phyloP scores from a whole-genome alignment of 768 basidiomycete species.

The Suillus variegatus region DNA sequence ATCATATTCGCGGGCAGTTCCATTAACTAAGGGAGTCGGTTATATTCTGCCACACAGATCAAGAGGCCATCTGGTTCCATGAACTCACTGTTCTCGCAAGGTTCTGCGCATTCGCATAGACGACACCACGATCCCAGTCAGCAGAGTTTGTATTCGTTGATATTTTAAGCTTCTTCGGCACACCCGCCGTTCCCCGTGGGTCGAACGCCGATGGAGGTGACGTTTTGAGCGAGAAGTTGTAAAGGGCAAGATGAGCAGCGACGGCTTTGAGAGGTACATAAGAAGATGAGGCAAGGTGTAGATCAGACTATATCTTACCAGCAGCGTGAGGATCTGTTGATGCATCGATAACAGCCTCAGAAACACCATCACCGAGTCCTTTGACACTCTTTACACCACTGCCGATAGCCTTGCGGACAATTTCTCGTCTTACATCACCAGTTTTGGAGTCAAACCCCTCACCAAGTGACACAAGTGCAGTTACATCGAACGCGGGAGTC shows the following conservation, averaged over 20 bases:
- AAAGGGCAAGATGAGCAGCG: slow-evolving; percentile 72
- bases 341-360: slow-evolving; percentile 63
- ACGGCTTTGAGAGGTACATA: slow-evolving; percentile 50
- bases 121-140: slow-evolving; percentile 72
- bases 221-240: slow-evolving; percentile 81
- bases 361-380: slow-evolving; percentile 57
- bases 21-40: slow-evolving; percentile 54
- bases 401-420: slow-evolving; percentile 70
- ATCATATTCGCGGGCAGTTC: slow-evolving; percentile 86
- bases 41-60: neutral
- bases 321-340: slow-evolving; percentile 74
- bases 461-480: slow-evolving; percentile 60
- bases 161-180: slow-evolving; percentile 52
- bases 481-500: slow-evolving; percentile 44
- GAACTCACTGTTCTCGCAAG: slow-evolving; percentile 68
- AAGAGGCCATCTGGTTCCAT: neutral
- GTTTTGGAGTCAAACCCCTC: slow-evolving; percentile 51
- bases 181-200: slow-evolving; percentile 53
- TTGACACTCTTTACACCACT: slow-evolving; percentile 71
- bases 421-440: slow-evolving; percentile 54
- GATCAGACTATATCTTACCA: slow-evolving; percentile 39
- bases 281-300: slow-evolving; percentile 4
- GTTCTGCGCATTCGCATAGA: slow-evolving; percentile 80
- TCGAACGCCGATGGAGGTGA: slow-evolving; percentile 65
- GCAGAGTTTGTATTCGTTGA: slow-evolving; percentile 44